Evolutionary conservation across 192 early-diverging fungal species (phyloP).

Genomic region (Coemansia sp.): DNA sequence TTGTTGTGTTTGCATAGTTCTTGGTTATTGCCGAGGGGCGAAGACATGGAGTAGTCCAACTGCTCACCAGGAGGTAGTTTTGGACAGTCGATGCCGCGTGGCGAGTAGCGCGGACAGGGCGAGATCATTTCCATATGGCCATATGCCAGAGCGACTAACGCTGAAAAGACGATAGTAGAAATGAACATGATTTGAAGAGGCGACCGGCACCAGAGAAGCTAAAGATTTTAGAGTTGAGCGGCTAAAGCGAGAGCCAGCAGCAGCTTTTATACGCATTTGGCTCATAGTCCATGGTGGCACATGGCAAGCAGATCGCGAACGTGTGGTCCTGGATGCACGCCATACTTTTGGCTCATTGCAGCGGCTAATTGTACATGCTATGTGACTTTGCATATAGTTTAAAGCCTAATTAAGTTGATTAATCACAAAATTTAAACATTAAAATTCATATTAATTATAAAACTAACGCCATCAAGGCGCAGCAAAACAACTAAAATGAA

Average conservation of each 20-base stretch:
- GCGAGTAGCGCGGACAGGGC: constrained; percentile 45
- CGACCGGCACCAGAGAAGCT: neutral
- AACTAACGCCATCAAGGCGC: neutral
- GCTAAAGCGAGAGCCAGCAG: neutral
- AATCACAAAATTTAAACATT: neutral
- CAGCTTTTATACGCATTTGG: neutral
- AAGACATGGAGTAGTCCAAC: constrained; percentile 40
- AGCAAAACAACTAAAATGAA: neutral
- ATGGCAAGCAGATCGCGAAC: neutral
- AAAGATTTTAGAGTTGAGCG: neutral
- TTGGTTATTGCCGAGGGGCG: constrained; percentile 7
- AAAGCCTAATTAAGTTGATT: too few species aligned
- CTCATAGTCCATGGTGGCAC: neutral
- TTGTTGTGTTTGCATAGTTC: constrained; percentile 53
- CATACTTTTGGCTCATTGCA: neutral
- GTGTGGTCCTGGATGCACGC: neutral
- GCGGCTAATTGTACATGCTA: too few species aligned
- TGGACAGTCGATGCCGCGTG: constrained; percentile 34
- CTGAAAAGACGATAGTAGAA: neutral
- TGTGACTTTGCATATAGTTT: too few species aligned
- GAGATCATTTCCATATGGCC: constrained; percentile 41
- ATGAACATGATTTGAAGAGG: neutral
- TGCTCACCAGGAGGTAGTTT: constrained; percentile 40
- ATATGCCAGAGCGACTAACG: constrained; percentile 3
- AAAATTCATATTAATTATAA: neutral